These are phyloP conservation scores for Parmales sp. DNA, from an alignment of 108 stramenopile genomes.

Conservation along the genomic window DNA sequence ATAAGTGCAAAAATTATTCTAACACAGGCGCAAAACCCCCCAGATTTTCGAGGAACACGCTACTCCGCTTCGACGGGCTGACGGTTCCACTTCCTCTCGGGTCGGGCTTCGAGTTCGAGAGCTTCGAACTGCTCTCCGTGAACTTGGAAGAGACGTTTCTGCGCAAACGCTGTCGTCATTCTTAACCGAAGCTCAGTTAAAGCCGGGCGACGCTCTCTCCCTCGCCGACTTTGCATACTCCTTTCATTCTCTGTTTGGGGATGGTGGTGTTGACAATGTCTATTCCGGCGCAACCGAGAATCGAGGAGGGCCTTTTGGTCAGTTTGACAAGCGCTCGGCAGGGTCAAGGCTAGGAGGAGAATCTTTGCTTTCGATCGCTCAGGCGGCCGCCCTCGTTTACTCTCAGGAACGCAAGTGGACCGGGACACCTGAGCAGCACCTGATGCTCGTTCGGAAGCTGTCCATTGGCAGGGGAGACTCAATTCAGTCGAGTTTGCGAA, in stretches of 20 bases:
- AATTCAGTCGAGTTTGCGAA: constrained; percentile 12
- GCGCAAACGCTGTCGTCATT: constrained; percentile 18
- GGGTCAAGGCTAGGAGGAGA: no score
- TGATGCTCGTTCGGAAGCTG: constrained; percentile 16
- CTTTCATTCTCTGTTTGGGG: constrained; percentile 21
- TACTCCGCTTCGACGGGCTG: neutral
- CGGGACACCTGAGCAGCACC: constrained; percentile 25
- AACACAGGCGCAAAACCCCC: neutral
- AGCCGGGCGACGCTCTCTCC: constrained; percentile 15
- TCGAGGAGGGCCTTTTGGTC: no score
- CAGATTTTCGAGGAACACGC: neutral
- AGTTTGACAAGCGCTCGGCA: no score
- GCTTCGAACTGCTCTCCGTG: constrained; percentile 17
- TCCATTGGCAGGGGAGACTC: constrained; percentile 19
- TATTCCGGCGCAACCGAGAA: neutral
- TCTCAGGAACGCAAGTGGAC: neutral
- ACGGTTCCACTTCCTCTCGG: constrained; percentile 3
- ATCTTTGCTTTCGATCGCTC: constrained; percentile 23
- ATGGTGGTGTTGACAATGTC: constrained; percentile 16
- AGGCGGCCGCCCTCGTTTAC: constrained; percentile 25
- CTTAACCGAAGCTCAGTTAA: constrained; percentile 21
- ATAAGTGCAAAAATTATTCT: neutral
- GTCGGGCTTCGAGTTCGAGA: constrained; percentile 15
- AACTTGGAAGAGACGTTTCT: constrained; percentile 12
- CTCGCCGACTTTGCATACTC: constrained; percentile 30